Evolutionary conservation across 305 asterid species (phyloP).

Genomic region (Striga hermonthica): DNA sequence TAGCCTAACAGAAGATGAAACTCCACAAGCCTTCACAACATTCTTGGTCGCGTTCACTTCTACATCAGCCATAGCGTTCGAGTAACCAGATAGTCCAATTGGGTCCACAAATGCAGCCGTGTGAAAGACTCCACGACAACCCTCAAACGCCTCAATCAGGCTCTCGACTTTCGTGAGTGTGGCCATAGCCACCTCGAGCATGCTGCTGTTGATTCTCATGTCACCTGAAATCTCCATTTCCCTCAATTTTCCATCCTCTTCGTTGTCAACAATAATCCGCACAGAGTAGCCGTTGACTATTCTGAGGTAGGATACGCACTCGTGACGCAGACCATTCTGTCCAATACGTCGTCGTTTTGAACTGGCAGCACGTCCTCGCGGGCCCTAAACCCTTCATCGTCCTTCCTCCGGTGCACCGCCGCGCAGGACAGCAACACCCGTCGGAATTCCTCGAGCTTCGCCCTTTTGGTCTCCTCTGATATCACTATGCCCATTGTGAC

Average conservation of each 20-base stretch:
- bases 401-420: conserved; percentile 59
- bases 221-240: conserved; percentile 79
- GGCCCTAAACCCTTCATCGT: conserved; percentile 35
- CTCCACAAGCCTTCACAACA: conserved; percentile 65
- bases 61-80: conserved; percentile 69
- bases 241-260: conserved; percentile 88
- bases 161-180: conserved; percentile 50
- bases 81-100: conserved; percentile 80
- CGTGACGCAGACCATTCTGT: conserved; percentile 75
- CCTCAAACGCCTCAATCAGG: conserved; percentile 61
- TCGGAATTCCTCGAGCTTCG: conserved; percentile 72
- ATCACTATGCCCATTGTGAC: conserved; percentile 64
- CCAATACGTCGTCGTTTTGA: conserved; percentile 39
- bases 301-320: conserved; percentile 80
- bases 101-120: conserved; percentile 88
- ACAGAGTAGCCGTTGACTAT: conserved; percentile 78
- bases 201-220: conserved; percentile 50
- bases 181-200: conserved; percentile 67
- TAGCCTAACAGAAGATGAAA: conserved; percentile 54
- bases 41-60: conserved; percentile 69
- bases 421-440: conserved; percentile 76
- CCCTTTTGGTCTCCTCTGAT: conserved; percentile 50
- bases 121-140: conserved; percentile 78
- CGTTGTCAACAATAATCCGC: conserved; percentile 66
- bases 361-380: conserved; percentile 1